Conservation (phyloP, 306 rosid species). For the Cucurbita maxima region DNA sequence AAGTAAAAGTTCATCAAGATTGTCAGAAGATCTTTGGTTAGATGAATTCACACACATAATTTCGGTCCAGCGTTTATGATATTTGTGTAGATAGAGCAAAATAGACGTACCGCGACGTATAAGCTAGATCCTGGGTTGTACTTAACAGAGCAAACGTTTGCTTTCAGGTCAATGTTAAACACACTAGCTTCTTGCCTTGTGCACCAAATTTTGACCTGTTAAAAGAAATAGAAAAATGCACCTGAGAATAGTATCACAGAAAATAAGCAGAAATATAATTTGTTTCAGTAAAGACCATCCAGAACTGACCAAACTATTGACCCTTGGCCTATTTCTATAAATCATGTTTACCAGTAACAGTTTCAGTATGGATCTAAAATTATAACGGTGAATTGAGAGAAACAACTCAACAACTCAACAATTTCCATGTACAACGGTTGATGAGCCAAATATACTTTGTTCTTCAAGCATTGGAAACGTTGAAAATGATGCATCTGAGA, state of each 20-base stretch:
- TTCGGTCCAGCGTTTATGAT: background rate
- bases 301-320: background rate
- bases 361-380: background rate
- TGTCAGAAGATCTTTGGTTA: background rate
- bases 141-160: conserved; percentile 88
- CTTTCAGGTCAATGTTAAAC: conserved; percentile 74
- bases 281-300: background rate
- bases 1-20: background rate
- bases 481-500: background rate
- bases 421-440: background rate
- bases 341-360: background rate
- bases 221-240: background rate
- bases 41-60: background rate
- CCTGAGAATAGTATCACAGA: background rate
- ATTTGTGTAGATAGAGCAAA: background rate
- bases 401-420: background rate
- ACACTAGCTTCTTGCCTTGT: conserved; percentile 57
- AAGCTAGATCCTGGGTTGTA: conserved; percentile 83
- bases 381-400: background rate
- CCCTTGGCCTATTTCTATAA: background rate
- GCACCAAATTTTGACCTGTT: conserved; percentile 55
- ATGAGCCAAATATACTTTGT: background rate
- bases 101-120: conserved; percentile 34
- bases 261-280: background rate
- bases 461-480: background rate